A percentile compares a stretch with the other conserved stretches of the same genome.
phyloP scores from a whole-genome alignment of 106 monocot genomes.

The Agapanthus africanus region DNA sequence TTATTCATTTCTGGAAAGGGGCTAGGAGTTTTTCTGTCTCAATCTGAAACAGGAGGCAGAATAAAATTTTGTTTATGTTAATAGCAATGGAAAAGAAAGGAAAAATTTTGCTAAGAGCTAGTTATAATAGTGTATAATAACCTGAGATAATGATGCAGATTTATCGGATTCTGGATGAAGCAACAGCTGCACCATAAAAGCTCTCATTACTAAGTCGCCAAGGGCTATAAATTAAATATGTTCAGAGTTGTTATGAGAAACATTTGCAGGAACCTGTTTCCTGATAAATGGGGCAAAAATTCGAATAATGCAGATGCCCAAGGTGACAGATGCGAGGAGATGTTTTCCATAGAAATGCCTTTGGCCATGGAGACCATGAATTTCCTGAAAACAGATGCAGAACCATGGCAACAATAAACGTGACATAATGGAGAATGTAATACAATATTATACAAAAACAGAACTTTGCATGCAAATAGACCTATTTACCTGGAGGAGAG shows the following conservation, averaged over 20 bases:
- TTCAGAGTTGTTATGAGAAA: too few species aligned
- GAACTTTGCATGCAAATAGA: neutral
- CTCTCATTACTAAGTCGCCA: neutral
- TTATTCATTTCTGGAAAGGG: constrained; percentile 75
- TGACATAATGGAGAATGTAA: too few species aligned
- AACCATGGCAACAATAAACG: too few species aligned
- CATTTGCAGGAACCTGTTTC: constrained; percentile 67
- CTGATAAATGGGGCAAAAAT: constrained; percentile 87
- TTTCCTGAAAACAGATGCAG: constrained; percentile 70
- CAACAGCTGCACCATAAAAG: constrained; percentile 55
- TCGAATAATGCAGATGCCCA: constrained; percentile 94
- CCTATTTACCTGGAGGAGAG: constrained; percentile 62
- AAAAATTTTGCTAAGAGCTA: neutral
- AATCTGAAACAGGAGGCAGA: constrained; percentile 28
- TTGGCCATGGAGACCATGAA: constrained; percentile 68
- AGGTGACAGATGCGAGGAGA: constrained; percentile 71
- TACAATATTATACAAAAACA: too few species aligned
- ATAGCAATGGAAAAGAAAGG: neutral
- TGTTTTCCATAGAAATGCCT: constrained; percentile 62
- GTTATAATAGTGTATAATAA: too few species aligned
- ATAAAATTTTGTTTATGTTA: too few species aligned
- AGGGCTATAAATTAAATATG: too few species aligned
- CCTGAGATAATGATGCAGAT: constrained; percentile 87
- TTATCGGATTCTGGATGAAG: constrained; percentile 94
- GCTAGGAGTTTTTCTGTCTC: constrained; percentile 79